Conservation (phyloP, 2,329 filamentous ascomycete genomes). For the Nemania sp. region DNA sequence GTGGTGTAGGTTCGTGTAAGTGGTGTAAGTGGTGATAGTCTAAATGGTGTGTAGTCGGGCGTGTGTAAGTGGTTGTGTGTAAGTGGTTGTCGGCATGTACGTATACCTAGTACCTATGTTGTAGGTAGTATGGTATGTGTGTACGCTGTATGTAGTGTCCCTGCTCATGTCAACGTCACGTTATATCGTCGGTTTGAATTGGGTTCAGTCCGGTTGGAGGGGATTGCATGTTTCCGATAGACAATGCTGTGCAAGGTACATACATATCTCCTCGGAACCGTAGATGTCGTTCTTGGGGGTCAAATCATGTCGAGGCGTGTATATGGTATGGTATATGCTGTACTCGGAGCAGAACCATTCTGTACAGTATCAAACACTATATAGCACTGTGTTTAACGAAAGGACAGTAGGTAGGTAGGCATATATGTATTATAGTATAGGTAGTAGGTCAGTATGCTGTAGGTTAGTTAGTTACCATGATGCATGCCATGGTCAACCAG, state of each 20-base stretch:
- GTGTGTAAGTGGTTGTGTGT: neutral
- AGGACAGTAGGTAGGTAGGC: neutral
- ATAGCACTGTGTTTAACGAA: neutral
- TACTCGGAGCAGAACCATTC: neutral
- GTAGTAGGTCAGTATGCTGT: neutral
- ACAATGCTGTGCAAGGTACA: slow-evolving; percentile 8
- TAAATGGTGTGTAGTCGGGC: neutral
- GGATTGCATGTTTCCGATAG: slow-evolving; percentile 17
- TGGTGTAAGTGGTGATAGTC: no score
- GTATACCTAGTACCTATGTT: neutral
- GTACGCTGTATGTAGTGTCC: neutral
- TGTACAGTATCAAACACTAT: neutral
- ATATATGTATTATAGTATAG: neutral
- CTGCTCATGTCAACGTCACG: neutral
- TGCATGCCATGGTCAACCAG: slow-evolving; percentile 1
- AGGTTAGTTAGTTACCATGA: neutral
- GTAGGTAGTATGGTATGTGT: neutral
- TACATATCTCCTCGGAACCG: slow-evolving; percentile 6
- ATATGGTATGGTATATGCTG: no score
- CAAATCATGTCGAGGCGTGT: slow-evolving; percentile 11
- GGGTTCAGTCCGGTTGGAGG: neutral
- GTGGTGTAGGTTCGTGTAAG: neutral
- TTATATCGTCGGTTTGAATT: neutral
- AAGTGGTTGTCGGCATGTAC: no score
- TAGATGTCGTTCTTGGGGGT: slow-evolving; percentile 7